A percentile compares a stretch with the other conserved stretches of the same genome.
Evolutionary conservation across 305 asterid species (phyloP).

Genomic region (Petunia hybrid): DNA sequence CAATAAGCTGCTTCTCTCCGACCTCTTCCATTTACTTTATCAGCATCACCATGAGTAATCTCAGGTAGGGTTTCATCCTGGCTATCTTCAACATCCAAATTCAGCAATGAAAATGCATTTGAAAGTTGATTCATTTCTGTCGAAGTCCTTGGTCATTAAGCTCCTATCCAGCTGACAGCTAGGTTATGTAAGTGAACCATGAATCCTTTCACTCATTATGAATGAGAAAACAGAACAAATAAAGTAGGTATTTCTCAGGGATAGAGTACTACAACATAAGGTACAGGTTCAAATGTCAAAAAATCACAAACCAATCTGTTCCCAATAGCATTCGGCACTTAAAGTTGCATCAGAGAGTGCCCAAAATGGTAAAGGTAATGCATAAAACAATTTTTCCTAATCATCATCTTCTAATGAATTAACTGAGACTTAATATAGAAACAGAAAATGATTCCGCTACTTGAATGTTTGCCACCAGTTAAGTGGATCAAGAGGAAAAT

Average conservation of each 20-base stretch:
- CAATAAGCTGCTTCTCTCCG: constrained; percentile 2
- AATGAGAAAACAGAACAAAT: background rate
- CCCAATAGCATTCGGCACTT: background rate
- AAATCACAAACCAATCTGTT: background rate
- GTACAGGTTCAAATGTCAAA: background rate
- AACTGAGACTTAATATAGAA: background rate
- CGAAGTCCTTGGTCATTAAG: constrained; percentile 31
- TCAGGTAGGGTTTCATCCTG: constrained; percentile 27
- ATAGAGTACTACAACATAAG: background rate
- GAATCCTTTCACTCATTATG: background rate
- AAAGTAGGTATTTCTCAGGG: background rate
- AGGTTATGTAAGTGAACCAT: background rate
- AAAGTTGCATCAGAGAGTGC: background rate
- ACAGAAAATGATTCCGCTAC: background rate
- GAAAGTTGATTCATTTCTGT: constrained; percentile 64
- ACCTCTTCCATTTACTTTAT: background rate
- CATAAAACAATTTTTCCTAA: background rate
- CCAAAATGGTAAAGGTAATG: background rate
- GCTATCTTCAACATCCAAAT: constrained; percentile 62
- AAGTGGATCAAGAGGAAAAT: background rate
- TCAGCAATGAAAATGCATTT: constrained; percentile 73
- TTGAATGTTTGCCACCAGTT: background rate
- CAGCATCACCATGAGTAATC: background rate
- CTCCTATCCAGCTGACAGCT: constrained; percentile 29
- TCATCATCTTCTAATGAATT: background rate